Percentiles rank a stretch among this genome's conserved stretches.
Evolutionary conservation across 495 filamentous ascomycete genomes (phyloP).

Genomic region (Daldinia concentrica): DNA sequence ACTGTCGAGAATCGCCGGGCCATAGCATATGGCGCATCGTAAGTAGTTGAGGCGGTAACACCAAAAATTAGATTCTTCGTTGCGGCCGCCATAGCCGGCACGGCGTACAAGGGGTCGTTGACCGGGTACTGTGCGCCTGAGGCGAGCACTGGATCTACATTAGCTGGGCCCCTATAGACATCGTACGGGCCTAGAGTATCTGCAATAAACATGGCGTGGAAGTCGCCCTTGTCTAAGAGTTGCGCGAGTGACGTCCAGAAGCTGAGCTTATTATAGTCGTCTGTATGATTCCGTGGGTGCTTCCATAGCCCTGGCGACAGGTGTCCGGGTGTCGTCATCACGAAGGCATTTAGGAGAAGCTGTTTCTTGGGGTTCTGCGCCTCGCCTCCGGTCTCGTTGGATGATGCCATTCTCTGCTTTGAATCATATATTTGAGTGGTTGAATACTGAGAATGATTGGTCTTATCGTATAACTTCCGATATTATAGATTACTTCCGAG

Average conservation of each 20-base stretch:
- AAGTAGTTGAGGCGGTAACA: slow-evolving; percentile 67
- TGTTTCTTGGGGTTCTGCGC: slow-evolving; percentile 52
- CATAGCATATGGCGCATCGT: slow-evolving; percentile 69
- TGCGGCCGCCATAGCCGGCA: slow-evolving; percentile 49
- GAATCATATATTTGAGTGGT: background rate
- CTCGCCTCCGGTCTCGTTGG: slow-evolving; percentile 12
- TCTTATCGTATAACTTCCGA: background rate
- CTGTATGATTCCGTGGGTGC: slow-evolving; percentile 63
- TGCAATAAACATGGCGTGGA: slow-evolving; percentile 68
- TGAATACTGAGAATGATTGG: background rate
- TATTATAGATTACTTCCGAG: background rate
- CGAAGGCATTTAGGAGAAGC: slow-evolving; percentile 69
- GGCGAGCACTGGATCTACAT: slow-evolving; percentile 61
- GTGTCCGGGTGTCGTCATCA: slow-evolving; percentile 60
- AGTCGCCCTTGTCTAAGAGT: slow-evolving; percentile 54
- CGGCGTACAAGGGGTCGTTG: slow-evolving; percentile 54
- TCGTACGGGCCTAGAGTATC: slow-evolving; percentile 59
- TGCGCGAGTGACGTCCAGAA: slow-evolving; percentile 53
- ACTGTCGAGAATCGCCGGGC: slow-evolving; percentile 66
- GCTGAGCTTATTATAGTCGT: slow-evolving; percentile 61
- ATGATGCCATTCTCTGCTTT: slow-evolving; percentile 29
- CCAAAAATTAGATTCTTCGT: slow-evolving; percentile 67
- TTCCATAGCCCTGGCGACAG: slow-evolving; percentile 64
- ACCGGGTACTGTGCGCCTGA: slow-evolving; percentile 69
- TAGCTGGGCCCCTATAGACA: slow-evolving; percentile 66